These are phyloP conservation scores for Middelhovenomyces tepae DNA, from an alignment of 805 yeast species.

Conservation along the genomic window DNA sequence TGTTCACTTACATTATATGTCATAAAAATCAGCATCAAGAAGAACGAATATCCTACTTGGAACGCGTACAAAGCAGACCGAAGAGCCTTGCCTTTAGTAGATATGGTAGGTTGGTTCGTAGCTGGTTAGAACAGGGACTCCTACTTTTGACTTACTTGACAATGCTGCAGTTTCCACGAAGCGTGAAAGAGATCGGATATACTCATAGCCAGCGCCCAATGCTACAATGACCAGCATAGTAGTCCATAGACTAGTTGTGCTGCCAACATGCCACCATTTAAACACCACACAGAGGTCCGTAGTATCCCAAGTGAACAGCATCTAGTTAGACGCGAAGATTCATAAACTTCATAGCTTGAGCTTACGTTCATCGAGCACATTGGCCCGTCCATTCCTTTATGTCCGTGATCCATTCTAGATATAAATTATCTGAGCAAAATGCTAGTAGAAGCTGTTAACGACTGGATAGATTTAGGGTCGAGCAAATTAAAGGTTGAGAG, in stretches of 20 bases:
- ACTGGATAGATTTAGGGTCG: no score
- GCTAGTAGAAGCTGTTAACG: no score
- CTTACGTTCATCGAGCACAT: conserved; percentile 11
- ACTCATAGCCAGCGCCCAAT: conserved; percentile 55
- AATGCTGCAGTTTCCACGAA: conserved; percentile 9
- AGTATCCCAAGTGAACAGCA: conserved; percentile 77
- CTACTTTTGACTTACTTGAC: conserved; percentile 5
- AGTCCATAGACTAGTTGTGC: conserved; percentile 40
- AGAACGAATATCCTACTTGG: conserved; percentile 61
- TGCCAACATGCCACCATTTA: conserved; percentile 70
- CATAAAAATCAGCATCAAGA: conserved; percentile 63
- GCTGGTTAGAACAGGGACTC: no score
- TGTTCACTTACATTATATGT: conserved; percentile 48
- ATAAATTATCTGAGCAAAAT: no score
- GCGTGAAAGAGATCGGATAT: conserved; percentile 29
- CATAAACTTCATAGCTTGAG: background rate
- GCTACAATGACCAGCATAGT: conserved; percentile 42
- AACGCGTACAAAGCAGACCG: conserved; percentile 41
- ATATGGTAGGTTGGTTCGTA: no score
- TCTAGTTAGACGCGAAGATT: no score
- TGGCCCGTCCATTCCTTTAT: no score
- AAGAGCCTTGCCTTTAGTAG: no score
- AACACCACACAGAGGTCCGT: conserved; percentile 64
- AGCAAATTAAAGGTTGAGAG: no score
- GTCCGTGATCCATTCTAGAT: no score